Conservation (phyloP, 2,329 filamentous ascomycete species). For the Delphinella strobiligena region DNA sequence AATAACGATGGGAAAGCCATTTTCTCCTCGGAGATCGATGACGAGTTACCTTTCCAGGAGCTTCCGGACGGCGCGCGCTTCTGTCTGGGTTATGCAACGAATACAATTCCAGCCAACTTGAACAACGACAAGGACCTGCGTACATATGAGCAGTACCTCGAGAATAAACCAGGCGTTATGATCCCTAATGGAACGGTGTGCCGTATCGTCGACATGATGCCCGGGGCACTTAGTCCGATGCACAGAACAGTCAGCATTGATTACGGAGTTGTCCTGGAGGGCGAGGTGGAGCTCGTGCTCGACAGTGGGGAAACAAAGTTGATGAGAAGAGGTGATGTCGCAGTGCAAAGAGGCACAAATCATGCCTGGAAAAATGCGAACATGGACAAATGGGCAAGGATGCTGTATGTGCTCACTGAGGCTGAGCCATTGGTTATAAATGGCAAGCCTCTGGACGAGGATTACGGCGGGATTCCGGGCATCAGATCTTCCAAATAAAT, state of each 20-base stretch:
- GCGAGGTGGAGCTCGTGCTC: constrained; percentile 24
- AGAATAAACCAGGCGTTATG: constrained; percentile 31
- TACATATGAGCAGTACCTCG: constrained; percentile 28
- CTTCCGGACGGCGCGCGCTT: no score
- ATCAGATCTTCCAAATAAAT: background rate
- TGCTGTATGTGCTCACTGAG: constrained; percentile 11
- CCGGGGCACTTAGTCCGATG: constrained; percentile 22
- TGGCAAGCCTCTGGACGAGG: constrained; percentile 8
- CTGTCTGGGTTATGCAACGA: no score
- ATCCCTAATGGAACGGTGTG: constrained; percentile 13
- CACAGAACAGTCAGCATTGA: constrained; percentile 27
- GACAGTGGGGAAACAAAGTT: constrained; percentile 23
- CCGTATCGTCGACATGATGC: constrained; percentile 14
- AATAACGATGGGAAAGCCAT: no score
- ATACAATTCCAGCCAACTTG: constrained; percentile 31
- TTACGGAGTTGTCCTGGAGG: constrained; percentile 26
- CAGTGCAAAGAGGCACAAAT: constrained; percentile 16
- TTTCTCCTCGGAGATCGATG: no score
- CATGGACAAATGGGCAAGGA: constrained; percentile 11
- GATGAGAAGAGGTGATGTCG: constrained; percentile 24
- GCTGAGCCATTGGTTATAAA: constrained; percentile 5
- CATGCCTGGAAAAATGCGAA: constrained; percentile 16
- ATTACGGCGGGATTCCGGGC: constrained; percentile 2
- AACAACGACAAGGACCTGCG: constrained; percentile 29
- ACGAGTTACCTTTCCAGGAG: no score